phyloP scores from a whole-genome alignment of 352 stramenopile genomes.

The Phytophthora chlamydospora region DNA sequence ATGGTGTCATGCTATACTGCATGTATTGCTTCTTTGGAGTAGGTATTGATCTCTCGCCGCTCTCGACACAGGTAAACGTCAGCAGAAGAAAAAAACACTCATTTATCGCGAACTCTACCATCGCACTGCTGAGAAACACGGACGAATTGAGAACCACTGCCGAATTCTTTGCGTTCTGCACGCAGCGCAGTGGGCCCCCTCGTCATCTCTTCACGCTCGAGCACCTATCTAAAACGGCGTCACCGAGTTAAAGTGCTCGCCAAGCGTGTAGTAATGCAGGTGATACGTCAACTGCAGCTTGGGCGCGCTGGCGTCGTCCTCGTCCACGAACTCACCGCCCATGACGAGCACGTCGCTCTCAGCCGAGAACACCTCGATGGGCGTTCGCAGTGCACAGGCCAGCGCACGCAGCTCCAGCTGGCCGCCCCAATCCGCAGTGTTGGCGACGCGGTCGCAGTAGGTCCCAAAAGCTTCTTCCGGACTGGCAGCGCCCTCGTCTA shows the following conservation, averaged over 20 bases:
- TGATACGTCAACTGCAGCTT: slow-evolving; percentile 95
- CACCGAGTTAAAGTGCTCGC: slow-evolving; percentile 99
- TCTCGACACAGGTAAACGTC: no score
- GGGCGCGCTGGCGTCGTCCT: slow-evolving; percentile 36
- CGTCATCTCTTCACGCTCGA: no score
- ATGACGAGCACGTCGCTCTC: slow-evolving; percentile 90
- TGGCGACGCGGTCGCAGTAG: slow-evolving; percentile 93
- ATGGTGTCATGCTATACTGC: no score
- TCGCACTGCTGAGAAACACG: no score
- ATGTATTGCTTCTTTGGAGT: no score
- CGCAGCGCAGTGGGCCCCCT: no score
- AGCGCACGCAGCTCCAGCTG: slow-evolving; percentile 96
- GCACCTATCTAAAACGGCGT: slow-evolving; percentile 12
- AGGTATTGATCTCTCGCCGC: no score
- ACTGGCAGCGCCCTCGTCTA: slow-evolving; percentile 50
- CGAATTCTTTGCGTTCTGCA: no score
- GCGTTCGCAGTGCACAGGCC: slow-evolving; percentile 77
- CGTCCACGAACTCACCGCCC: slow-evolving; percentile 76
- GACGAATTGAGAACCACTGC: no score
- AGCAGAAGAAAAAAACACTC: no score
- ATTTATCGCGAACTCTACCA: no score
- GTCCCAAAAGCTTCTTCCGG: slow-evolving; percentile 70
- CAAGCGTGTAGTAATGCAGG: slow-evolving; percentile 98
- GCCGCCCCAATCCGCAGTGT: slow-evolving; percentile 95
- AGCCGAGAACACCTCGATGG: slow-evolving; percentile 94